Evolutionary conservation across 2,329 filamentous ascomycete species (phyloP), one percentile per base, ranked within the genome.

Genomic region (Aaosphaeria arxii): DNA sequence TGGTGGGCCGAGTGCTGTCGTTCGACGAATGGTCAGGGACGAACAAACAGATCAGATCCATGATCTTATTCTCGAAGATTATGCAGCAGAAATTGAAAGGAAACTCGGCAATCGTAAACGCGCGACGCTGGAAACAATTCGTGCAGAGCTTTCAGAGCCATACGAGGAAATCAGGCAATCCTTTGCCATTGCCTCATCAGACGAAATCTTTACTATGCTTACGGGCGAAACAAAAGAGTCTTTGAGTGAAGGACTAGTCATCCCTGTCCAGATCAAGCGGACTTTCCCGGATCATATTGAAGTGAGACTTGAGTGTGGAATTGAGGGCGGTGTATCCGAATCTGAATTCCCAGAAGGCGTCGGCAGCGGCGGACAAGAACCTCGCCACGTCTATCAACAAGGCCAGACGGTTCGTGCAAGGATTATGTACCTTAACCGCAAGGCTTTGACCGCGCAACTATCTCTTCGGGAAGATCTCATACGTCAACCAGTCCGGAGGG

Each of bases 51-150:
- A 97, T 62, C 89, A 91, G 64, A 91, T 99, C 65, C 96, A 97
- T 63, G 94, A 99, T 64, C 79, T 99, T 40, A 91, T 96, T 51
- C 79, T 99, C 4, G 94, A 99, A 70, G 91, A 97, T 70, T 99
- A 99, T 63, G 94, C 94, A 1, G 90, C 96, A 63, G 92, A 99
- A 74, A 78, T 99, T 55, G 88, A 96, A 74, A 86, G 83, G 57
- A 95, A 96, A 61, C 91, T 96, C 67, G 91, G 90, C 61, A 91
- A 96, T 69, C 85, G 88, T 56, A 99, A 99, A 77, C 89, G 94
- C 49, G 92, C 92, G 1, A 99, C 94, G 1, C 79, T 99, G 9
- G 94, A 99, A 71, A 95, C 91, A 0, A 99, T 99, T 64, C 88
- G 94, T 53, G 91, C 90, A 11, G 94, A 99, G 71, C 77, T 99